Evolutionary conservation across 176 grass and related monocot genomes (phyloP).

Genomic region (Dactylis glomerata): DNA sequence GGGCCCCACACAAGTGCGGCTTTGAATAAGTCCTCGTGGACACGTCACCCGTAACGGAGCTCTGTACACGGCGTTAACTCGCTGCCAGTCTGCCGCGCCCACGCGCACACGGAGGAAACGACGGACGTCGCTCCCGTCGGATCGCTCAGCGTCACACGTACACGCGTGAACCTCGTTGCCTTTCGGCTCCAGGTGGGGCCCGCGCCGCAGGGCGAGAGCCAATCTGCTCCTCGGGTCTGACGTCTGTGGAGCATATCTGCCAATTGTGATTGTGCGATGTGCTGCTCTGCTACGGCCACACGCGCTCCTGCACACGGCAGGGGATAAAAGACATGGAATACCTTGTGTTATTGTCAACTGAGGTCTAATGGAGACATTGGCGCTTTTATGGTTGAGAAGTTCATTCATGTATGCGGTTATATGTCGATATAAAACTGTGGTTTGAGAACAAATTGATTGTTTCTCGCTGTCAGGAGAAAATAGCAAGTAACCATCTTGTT

Average conservation of each 20-base stretch:
- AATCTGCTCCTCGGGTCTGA: not conserved
- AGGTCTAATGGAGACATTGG: not conserved
- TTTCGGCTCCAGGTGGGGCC: not conserved
- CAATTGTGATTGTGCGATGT: not conserved
- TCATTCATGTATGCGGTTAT: not conserved
- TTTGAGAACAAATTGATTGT: not conserved
- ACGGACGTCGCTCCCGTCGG: not conserved
- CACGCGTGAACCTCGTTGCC: constrained; percentile 49
- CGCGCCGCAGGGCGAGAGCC: not conserved
- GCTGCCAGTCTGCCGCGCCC: not conserved
- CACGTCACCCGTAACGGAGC: constrained; percentile 8
- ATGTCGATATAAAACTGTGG: not conserved
- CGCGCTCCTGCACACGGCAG: not conserved
- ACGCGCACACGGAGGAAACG: not conserved
- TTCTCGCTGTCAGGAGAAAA: not conserved
- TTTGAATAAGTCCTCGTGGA: not conserved
- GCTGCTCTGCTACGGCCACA: not conserved
- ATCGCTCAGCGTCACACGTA: not conserved
- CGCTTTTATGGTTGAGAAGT: not conserved
- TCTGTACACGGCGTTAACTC: not conserved
- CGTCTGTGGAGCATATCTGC: not conserved
- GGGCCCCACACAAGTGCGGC: not conserved
- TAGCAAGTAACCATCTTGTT: too few species aligned
- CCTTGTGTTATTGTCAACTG: not conserved
- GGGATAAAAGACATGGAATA: not conserved